These are phyloP conservation scores for Hordeum vulgare DNA, from an alignment of 176 grass and related monocot genomes.

Conservation along the genomic window MorexV3_pseudomolecules_assembly NC_058521.1:398781072-398781571, in stretches of 20 bases:
- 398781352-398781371: conserved; percentile 1
- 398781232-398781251: neutral
- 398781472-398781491: neutral
- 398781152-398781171: conserved; percentile 1
- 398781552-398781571: neutral
- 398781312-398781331: neutral
- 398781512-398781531: neutral
- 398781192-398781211: conserved; percentile 3
- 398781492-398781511: neutral
- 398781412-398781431: conserved; percentile 98
- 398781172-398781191: conserved; percentile 1
- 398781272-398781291: conserved; percentile 15
- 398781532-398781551: conserved; percentile 5
- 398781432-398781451: conserved; percentile 60
- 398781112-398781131: neutral
- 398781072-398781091: neutral
- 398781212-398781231: neutral
- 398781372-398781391: conserved; percentile 83
- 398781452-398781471: conserved; percentile 26
- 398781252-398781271: conserved; percentile 8
- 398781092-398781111: neutral
- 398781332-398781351: neutral
- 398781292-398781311: neutral
- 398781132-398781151: neutral
- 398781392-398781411: conserved; percentile 83